A percentile compares a stretch with the other conserved stretches of the same genome.
Conservation (phyloP, 495 filamentous ascomycete species). For the Lindgomyces ingoldianus region DNA sequence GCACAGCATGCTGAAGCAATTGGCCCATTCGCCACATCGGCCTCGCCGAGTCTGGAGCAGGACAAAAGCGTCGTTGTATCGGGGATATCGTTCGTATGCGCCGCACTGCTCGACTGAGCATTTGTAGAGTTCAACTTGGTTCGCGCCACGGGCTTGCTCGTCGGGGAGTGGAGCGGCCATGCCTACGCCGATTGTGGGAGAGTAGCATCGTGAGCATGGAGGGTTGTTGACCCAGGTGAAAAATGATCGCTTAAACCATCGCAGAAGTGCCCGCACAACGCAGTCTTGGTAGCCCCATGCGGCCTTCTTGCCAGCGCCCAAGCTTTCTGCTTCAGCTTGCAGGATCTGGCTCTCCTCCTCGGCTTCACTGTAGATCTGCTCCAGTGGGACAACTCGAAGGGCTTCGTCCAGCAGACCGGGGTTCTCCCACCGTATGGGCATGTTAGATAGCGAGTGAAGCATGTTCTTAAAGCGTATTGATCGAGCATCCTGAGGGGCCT, state of each 20-base stretch:
- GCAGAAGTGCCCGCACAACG: conserved; percentile 84
- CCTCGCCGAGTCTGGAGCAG: conserved; percentile 82
- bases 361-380: conserved; percentile 88
- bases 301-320: conserved; percentile 71
- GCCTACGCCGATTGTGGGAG: conserved; percentile 79
- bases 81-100: conserved; percentile 82
- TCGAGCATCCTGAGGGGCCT: conserved; percentile 67
- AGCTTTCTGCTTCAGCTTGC: conserved; percentile 79
- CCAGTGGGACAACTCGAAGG: conserved; percentile 79
- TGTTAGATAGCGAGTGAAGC: conserved; percentile 75
- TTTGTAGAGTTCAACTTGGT: conserved; percentile 83
- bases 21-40: conserved; percentile 93
- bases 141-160: conserved; percentile 81
- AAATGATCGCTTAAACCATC: conserved; percentile 94
- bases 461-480: conserved; percentile 84
- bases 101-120: conserved; percentile 73
- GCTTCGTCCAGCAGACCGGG: conserved; percentile 95
- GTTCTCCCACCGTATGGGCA: conserved; percentile 93
- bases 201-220: conserved; percentile 73
- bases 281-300: conserved; percentile 99
- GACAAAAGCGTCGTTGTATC: conserved; percentile 95
- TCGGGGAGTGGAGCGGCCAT: conserved; percentile 83
- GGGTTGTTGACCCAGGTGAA: conserved; percentile 98
- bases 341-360: conserved; percentile 89
- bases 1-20: conserved; percentile 98